Evolutionary conservation across 805 yeast species (phyloP), one percentile per base, ranked within the genome.

Genomic region (Tetrapisispora nanseiensis): DNA sequence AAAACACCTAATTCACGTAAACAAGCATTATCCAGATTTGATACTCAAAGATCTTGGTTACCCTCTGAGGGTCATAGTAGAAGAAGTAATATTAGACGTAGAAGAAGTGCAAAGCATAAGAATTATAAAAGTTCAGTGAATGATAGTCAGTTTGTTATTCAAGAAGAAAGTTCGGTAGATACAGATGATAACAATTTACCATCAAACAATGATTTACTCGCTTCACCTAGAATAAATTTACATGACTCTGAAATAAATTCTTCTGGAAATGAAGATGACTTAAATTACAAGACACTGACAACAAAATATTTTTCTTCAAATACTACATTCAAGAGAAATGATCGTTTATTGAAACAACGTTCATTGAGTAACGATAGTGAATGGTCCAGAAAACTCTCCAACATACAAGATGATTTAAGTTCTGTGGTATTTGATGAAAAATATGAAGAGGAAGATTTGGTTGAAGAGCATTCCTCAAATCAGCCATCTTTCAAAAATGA

Each of bases 121-220:
- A 47, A 51, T 19, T 27, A 52, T 27, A 50, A 51, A 19, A 46
- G 37, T 19, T 36, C 43, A n/a, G 40, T 54, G 5, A 37, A 48
- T 5, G 54, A 51, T 8, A 41, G 54, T 3, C 61, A 61, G 23
- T 54, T 56, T 20, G 53, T 56, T 5, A 61, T 61, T 32, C 56
- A 59, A 33, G 65, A 61, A 40, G 65, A 59, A 37, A 49, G 55
- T 29, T 52, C 60, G 0, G 49, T 55, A 1, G 39, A 26, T 18
- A n/a, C 23, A 21, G 33, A 39, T 13, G 33, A 39, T 18, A 24
- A 39, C 23, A 30, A 21, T n/a, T 8, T 5, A 4, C 22, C n/a
- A 15, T 3, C 15, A 10, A 30, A 30, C 30, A 30, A 15, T 5
- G 34, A 28, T 16, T 22, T 37, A 9, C 16, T 30, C 12, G 6